Base-by-base conservation (phyloP, 805 yeast genomes). In the Yarrowia yakushimensis region DNA sequence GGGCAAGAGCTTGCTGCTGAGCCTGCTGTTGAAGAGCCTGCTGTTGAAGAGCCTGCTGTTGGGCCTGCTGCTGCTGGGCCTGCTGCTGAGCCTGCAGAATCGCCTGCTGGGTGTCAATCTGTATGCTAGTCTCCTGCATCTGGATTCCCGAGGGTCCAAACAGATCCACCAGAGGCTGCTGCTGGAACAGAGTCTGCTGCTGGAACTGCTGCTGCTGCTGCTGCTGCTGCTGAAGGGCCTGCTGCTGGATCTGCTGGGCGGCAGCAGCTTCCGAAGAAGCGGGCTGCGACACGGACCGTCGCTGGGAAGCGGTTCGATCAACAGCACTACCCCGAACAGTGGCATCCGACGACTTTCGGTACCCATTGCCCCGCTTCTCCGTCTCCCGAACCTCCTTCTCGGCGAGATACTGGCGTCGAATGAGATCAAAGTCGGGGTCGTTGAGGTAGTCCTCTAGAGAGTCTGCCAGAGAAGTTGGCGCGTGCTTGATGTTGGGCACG, bases 401-500 rank as follows among this genome's bases (percentile, higher is more conserved):
- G 39, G 84, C 84, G 65, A 90, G 74, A 69, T 88, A 90, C 70
- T 88, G 96, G 64, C 85, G 77, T 72, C 96, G 82, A 71, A 89
- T 90, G 9, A 77, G 75, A 67, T 90, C 97, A 74, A 90, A 90
- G 68, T 86, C 85, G 9, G 92, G 90, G 71, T 93, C 97, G 67
- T 85, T 82, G 67, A 94, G 77, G 73, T 93, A 96, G 68, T 92
- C 97, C 71, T 90, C 94, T 65, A 94, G 81, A 13, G 96, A 86
- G 33, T 85, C 81, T 3, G 96, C 88, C 66, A 94, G 79, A 25
- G 96, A 94, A 2, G 97, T 92, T 22, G 97, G 97, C 1, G 98
- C 98, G 75, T 94, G 99, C 72, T 90, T 90, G 65, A 94, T 92
- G 13, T 96, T 92, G 36, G 99, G 99, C 33, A 94, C 96, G 69